These are phyloP conservation scores for Globisporangium yorkense DNA, from an alignment of 352 stramenopile genomes.

Conservation along the genomic window DNA sequence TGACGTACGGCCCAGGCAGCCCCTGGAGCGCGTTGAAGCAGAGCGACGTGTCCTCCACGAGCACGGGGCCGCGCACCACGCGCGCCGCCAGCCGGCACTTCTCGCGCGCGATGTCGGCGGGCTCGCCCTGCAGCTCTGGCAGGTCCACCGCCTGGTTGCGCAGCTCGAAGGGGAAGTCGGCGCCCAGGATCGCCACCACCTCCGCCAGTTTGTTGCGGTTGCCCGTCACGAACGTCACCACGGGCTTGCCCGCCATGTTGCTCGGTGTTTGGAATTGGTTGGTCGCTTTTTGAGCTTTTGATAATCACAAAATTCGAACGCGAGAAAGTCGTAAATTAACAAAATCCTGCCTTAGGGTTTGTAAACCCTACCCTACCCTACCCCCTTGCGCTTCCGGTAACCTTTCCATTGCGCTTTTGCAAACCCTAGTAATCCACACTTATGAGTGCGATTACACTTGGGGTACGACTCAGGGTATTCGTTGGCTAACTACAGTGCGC, in stretches of 20 bases:
- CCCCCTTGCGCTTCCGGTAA: no score
- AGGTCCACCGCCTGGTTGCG: conserved; percentile 92
- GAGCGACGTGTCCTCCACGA: conserved; percentile 96
- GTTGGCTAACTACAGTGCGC: no score
- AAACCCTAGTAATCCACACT: no score
- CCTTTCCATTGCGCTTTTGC: no score
- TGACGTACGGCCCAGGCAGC: conserved; percentile 96
- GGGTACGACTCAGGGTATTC: no score
- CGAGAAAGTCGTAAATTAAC: no score
- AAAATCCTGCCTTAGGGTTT: no score
- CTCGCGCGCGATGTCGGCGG: conserved; percentile 90
- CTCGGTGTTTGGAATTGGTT: no score
- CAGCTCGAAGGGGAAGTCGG: conserved; percentile 89
- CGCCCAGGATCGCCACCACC: conserved; percentile 75
- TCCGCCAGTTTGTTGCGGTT: conserved; percentile 85
- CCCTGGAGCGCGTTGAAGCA: conserved; percentile 95
- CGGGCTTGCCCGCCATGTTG: conserved; percentile 1
- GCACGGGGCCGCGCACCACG: conserved; percentile 82
- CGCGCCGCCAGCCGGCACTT: conserved; percentile 92
- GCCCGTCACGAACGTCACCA: conserved; percentile 30
- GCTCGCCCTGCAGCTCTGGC: conserved; percentile 97
- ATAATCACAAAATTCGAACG: no score
- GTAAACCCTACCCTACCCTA: no score
- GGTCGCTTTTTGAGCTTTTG: no score
- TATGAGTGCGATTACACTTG: no score